Conservation (phyloP, 2,329 filamentous ascomycete species). For the Stachybotrys chartarum region DNA sequence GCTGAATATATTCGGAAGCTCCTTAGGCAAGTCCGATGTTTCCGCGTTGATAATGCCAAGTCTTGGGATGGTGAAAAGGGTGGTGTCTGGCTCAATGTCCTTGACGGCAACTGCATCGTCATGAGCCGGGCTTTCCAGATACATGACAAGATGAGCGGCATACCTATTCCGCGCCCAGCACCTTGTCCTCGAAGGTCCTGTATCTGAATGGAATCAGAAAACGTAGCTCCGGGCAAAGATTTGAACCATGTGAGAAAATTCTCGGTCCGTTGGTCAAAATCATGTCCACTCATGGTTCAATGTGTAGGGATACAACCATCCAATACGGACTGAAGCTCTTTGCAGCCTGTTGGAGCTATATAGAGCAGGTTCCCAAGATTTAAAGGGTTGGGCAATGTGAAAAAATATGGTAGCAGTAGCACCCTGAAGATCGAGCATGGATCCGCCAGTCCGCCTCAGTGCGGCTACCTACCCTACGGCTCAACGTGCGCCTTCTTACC, state of each 20-base stretch:
- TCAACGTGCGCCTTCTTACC: no score
- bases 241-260: slow-evolving; percentile 49
- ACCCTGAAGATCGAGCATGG: no score
- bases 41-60: slow-evolving; percentile 61
- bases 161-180: slow-evolving; percentile 50
- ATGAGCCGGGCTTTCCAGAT: slow-evolving; percentile 4
- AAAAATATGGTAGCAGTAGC: no score
- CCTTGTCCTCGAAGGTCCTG: slow-evolving; percentile 41
- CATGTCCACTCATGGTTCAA: background rate
- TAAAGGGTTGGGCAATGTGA: no score
- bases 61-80: slow-evolving; percentile 75
- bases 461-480: no score
- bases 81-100: slow-evolving; percentile 66
- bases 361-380: no score
- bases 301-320: background rate
- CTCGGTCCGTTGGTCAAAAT: slow-evolving; percentile 35
- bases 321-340: no score
- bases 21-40: slow-evolving; percentile 60
- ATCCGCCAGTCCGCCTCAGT: no score
- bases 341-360: no score
- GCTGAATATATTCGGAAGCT: slow-evolving; percentile 47
- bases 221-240: slow-evolving; percentile 41
- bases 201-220: slow-evolving; percentile 45
- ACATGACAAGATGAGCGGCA: slow-evolving; percentile 6
- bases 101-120: slow-evolving; percentile 70